Evolutionary conservation across 140 eudicot genomes (phyloP).

Genomic region (Flaveria floridana): DNA sequence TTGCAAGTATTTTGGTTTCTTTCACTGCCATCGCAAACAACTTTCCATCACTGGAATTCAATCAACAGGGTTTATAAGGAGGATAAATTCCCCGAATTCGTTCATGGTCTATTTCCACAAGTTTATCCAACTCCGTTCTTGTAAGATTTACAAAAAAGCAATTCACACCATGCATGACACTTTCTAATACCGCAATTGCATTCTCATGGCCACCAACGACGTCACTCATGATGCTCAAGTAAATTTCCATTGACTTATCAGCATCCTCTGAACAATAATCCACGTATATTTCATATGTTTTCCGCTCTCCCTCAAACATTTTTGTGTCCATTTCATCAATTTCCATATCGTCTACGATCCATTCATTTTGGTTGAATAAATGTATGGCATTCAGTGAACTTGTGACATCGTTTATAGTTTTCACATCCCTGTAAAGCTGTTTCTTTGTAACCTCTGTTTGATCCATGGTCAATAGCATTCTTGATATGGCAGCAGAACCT

Average conservation of each 20-base stretch:
- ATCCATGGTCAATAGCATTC: background rate
- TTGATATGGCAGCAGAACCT: conserved; percentile 1
- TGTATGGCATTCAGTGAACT: conserved; percentile 24
- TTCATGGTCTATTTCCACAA: conserved; percentile 35
- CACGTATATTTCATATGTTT: conserved; percentile 32
- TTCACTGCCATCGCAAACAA: conserved; percentile 9
- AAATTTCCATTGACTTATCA: conserved; percentile 24
- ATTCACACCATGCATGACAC: conserved; percentile 12
- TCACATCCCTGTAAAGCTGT: conserved; percentile 12
- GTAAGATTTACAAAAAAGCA: conserved; percentile 34
- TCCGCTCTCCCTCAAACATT: conserved; percentile 25
- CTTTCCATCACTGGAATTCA: background rate
- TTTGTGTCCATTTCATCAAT: conserved; percentile 27
- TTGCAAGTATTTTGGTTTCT: background rate
- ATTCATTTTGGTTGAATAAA: conserved; percentile 19
- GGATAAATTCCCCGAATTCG: conserved; percentile 36
- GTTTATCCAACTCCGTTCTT: conserved; percentile 32
- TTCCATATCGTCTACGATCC: conserved; percentile 26
- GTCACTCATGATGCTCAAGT: conserved; percentile 35
- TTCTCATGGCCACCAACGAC: conserved; percentile 38
- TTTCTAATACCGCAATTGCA: conserved; percentile 26
- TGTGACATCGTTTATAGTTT: conserved; percentile 22
- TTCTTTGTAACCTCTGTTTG: conserved; percentile 6
- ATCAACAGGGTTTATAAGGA: conserved; percentile 35
- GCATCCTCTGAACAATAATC: conserved; percentile 22